Percentiles rank a stretch among this genome's conserved stretches.
phyloP scores from a whole-genome alignment of 176 grass and related monocot genomes.

The Phragmites australis region DNA sequence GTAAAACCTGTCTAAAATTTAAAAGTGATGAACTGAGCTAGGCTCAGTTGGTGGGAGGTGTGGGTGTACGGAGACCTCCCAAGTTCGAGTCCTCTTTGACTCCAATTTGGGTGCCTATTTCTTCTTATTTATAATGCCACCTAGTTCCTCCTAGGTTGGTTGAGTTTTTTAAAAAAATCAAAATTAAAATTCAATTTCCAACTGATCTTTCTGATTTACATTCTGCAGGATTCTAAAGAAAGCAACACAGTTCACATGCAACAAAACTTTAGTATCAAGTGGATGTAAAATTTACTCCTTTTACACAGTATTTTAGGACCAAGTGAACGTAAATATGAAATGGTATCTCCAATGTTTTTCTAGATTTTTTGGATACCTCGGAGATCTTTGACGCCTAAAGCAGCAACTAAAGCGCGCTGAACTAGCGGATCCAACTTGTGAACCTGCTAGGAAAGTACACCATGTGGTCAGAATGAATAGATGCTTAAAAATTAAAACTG shows the following conservation, averaged over 20 bases:
- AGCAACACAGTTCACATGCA: not conserved
- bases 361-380: conserved; percentile 54
- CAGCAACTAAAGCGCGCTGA: conserved; percentile 54
- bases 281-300: not conserved
- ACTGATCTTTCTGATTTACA: not conserved
- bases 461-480: conserved; percentile 30
- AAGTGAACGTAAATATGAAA: not conserved
- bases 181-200: not conserved
- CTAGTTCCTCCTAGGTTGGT: too few relatives aligned
- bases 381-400: conserved; percentile 70
- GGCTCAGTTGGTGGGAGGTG: too few relatives aligned
- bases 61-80: too few relatives aligned
- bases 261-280: not conserved
- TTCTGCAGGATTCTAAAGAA: conserved; percentile 11
- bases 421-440: conserved; percentile 71
- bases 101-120: too few relatives aligned
- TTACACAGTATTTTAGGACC: conserved; percentile 1
- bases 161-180: too few relatives aligned
- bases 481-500: conserved; percentile 17
- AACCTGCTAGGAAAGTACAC: conserved; percentile 51
- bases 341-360: conserved; percentile 11
- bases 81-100: too few relatives aligned
- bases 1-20: conserved; percentile 18
- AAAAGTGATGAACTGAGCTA: too few relatives aligned
- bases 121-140: too few relatives aligned